Base-by-base conservation (phyloP, 2,329 filamentous ascomycete genomes). In the Corniculantispora saksenae region DNA sequence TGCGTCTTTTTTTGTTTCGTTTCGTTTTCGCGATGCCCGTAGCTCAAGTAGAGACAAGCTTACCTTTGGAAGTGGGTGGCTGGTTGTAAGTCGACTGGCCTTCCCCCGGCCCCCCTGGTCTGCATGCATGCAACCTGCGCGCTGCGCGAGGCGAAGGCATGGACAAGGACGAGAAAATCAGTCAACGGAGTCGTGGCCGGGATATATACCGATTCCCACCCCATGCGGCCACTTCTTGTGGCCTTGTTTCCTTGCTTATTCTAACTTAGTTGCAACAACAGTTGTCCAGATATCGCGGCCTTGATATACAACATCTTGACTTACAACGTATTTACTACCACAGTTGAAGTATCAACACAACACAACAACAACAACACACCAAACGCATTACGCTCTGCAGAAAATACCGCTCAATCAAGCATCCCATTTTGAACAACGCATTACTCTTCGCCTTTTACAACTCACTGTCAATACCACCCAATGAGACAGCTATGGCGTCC, bases 401-500 rank as follows among this genome's bases (percentile, higher is more conserved):
- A 43, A 13, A 19, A 60, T n/a, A 4, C 32, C 3, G 27, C 25
- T 21, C 48, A 35, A n/a, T 17, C 25, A n/a, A 21, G 12, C 3
- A n/a, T 13, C 5, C 4, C 32, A 45, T 21, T 12, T 27, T 25
- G 27, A 47, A 17, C 27, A 27, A 32, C 7, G 25, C 13, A n/a
- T 23, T 15, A 66, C 51, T 62, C 47, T 38, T 15, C 57, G 53
- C 60, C 50, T 48, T 40, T 15, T 29, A 35, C 63, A 45, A n/a
- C 40, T 54, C 47, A 27, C 23, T 32, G 23, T 43, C 40, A 55
- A n/a, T 53, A n/a, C 61, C 40, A n/a, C 40, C 78, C 81, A 80
- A 86, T 85, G 83, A 79, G 72, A 80, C 72, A 77, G 78, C 70
- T 76, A 87, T 86, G 84, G 81, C 83, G 71, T 76, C 80, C 70